phyloP scores from a whole-genome alignment of 257 asterid genomes.

The Mentha longifolia region DNA sequence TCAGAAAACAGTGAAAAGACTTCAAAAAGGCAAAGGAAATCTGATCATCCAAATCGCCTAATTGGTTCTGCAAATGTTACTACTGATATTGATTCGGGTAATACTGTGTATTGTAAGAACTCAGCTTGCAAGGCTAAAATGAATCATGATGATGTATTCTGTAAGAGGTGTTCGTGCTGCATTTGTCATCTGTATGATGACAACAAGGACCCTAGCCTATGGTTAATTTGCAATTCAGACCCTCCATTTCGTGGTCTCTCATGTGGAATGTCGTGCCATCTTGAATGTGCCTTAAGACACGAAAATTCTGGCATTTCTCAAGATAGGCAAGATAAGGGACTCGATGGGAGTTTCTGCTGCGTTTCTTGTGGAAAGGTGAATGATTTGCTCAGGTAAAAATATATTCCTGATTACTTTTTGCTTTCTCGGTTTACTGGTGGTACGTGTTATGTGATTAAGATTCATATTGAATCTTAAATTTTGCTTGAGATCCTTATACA shows the following conservation, averaged over 20 bases:
- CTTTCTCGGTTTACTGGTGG: not conserved
- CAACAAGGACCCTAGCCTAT: slow-evolving; percentile 84
- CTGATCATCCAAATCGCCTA: slow-evolving; percentile 38
- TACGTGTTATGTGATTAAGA: not conserved
- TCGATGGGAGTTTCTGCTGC: slow-evolving; percentile 75
- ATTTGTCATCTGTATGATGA: slow-evolving; percentile 77
- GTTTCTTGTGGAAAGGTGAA: slow-evolving; percentile 76
- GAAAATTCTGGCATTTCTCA: slow-evolving; percentile 60
- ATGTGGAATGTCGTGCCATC: slow-evolving; percentile 88
- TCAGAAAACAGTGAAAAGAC: slow-evolving; percentile 45
- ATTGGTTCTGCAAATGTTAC: slow-evolving; percentile 27
- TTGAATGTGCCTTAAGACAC: slow-evolving; percentile 72
- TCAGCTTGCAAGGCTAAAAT: slow-evolving; percentile 77
- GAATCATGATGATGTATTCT: slow-evolving; percentile 53
- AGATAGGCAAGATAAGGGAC: slow-evolving; percentile 54
- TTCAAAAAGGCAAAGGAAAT: slow-evolving; percentile 62
- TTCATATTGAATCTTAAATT: not conserved
- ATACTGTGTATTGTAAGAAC: slow-evolving; percentile 54
- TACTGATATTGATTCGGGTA: slow-evolving; percentile 36
- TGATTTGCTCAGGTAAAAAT: slow-evolving; percentile 70
- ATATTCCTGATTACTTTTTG: not conserved
- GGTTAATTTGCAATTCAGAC: slow-evolving; percentile 73
- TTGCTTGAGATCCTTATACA: not conserved
- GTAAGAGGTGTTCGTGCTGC: slow-evolving; percentile 86
- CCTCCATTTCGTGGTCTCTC: slow-evolving; percentile 57